Base-by-base conservation (phyloP, 1,284 basidiomycete genomes). In the Stygiomarasmius scandens region DNA sequence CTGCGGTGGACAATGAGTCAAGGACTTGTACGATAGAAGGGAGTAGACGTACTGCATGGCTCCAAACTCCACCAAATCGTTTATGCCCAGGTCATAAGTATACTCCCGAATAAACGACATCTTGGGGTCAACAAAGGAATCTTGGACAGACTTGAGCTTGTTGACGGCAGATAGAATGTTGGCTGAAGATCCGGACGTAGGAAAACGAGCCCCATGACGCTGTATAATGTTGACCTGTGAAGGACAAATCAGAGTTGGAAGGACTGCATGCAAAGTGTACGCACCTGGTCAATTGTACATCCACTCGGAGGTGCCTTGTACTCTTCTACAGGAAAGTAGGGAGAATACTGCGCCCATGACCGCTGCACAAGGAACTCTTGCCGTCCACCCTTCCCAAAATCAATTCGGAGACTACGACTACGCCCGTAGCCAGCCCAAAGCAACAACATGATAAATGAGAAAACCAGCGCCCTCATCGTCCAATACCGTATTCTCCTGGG, bases 161-260 rank as follows among this genome's bases (percentile, higher is more conserved):
- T 64, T 61, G 5, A 91, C 62, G 0, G 87, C 80, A 0, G 68
- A 57, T 29, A 73, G 56, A n/a, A 93, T 87, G 2, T 64, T 63
- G 11, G 66, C 65, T 0, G 77, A 70, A 0, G 85, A 78, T 6
- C 74, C 74, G 0, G 70, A 64, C 0, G 92, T 93, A 0, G 93
- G 94, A 63, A 82, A 94, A 29, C 94, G 81, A 1, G 90, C 86
- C 0, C 92, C 91, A 65, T 96, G 94, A 10, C 93, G 78, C 72
- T 95, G 89, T 12, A 41, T 41, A 16, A 41, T 41, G 38, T 41
- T 41, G 11, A 41, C n/a, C 38, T 41, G 16, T 16, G 96, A 72
- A 92, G 94, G 60, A 23, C 23, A 19, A 9, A 27, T 41, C 24
- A 58, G 53, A 49, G 27, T 38, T 51, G 54, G 64, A 47, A 52